Base-by-base conservation (phyloP, 2,329 filamentous ascomycete species). In the Metarhizium rileyi region DNA sequence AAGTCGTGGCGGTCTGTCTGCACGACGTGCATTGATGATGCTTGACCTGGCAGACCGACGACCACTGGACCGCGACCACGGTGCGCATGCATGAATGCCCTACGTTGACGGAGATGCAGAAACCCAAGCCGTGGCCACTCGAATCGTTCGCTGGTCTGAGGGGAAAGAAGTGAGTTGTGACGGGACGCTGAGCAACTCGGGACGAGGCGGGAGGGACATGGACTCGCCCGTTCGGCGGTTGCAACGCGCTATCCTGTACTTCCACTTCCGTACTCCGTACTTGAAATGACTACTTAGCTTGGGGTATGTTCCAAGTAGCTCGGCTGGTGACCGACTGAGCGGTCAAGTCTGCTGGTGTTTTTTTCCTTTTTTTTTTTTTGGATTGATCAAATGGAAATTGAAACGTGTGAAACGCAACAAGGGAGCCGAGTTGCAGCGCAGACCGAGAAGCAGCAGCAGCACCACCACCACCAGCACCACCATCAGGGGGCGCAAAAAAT, bases 41-140 rank as follows among this genome's bases (percentile, higher is more conserved):
- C 23, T 9, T 20, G 4, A 8, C 16, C 18, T 18, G 6, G 35
- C n/a, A 16, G 10, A 18, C n/a, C 28, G n/a, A 10, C 25, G 30
- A 49, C 48, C 44, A 50, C 36, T 43, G 8, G 43, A 41, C 25
- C 8, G 48, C 20, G n/a, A 20, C 33, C 33, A 46, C 36, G 48
- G 26, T 25, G 30, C 23, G 27, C 26, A 50, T 50, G 48, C 48
- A 50, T 50, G 48, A 36, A 28, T 50, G 48, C 44, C 48, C 20
- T 46, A 43, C 36, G 43, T 41, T n/a, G 20, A 27, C 26, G 7
- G 43, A 41, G 35, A 42, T 33, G 33, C 33, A 46, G 23, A 40
- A 41, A 25, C 48, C 41, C 28, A 44, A 30, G 26, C 42, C 30
- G 8, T 25, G 20, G 22, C 38, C 20, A 42, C n/a, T 42, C 22